A percentile compares a stretch with the other conserved stretches of the same genome.
Conservation (phyloP, 202 grass and related monocot genomes). For the Setaria italica region DNA sequence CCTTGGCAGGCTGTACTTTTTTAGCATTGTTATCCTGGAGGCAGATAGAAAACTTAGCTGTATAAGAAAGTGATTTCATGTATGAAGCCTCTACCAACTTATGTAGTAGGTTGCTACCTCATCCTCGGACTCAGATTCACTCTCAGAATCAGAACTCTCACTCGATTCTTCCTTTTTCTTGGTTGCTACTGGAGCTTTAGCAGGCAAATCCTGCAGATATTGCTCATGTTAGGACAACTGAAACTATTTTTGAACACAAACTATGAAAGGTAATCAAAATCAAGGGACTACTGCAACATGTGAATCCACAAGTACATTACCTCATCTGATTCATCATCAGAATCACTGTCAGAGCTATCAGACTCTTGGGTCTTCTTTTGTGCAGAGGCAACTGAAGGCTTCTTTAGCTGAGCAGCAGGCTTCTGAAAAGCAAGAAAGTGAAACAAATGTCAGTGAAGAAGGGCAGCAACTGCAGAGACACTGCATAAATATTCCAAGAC, state of each 20-base stretch:
- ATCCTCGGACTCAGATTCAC: conserved; percentile 51
- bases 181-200: conserved; percentile 45
- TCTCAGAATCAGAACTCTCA: conserved; percentile 62
- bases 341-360: conserved; percentile 65
- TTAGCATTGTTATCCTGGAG: conserved; percentile 48
- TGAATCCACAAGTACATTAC: conserved; percentile 35
- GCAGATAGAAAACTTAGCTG: not conserved
- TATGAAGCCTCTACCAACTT: not conserved
- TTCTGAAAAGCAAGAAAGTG: conserved; percentile 49
- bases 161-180: conserved; percentile 65
- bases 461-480: not conserved
- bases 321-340: conserved; percentile 66
- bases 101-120: conserved; percentile 42
- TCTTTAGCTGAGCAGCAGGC: conserved; percentile 54
- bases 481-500: not conserved
- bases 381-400: conserved; percentile 39
- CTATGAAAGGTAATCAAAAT: not conserved
- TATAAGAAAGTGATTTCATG: conserved; percentile 2
- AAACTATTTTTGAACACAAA: conserved; percentile 1
- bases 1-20: conserved; percentile 43
- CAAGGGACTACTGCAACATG: not conserved
- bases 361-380: conserved; percentile 57
- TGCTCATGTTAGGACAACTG: conserved; percentile 1
- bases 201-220: conserved; percentile 47
- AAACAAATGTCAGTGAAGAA: conserved; percentile 4